These are phyloP conservation scores for Mycena latifolia DNA, from an alignment of 768 basidiomycete genomes.

Conservation along the genomic window DNA sequence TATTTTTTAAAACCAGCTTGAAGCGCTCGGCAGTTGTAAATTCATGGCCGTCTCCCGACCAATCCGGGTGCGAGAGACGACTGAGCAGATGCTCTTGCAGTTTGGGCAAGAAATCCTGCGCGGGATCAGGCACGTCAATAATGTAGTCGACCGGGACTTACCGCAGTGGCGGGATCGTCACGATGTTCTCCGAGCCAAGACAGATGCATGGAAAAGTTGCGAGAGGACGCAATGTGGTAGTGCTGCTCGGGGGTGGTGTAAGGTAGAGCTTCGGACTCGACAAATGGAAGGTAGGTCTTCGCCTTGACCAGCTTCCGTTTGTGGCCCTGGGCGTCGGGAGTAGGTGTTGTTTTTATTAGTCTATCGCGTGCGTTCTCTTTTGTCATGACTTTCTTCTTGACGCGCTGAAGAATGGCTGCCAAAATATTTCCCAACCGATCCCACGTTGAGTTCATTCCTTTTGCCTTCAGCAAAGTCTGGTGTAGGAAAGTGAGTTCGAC, in stretches of 20 bases:
- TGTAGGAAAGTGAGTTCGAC: background rate
- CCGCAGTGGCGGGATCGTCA: background rate
- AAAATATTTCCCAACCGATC: constrained; percentile 48
- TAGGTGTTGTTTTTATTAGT: background rate
- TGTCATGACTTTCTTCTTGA: constrained; percentile 45
- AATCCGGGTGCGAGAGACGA: constrained; percentile 33
- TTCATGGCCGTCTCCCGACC: constrained; percentile 31
- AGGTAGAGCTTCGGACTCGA: constrained; percentile 17
- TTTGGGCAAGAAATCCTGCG: constrained; percentile 42
- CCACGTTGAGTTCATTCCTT: constrained; percentile 48
- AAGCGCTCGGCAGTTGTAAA: constrained; percentile 29
- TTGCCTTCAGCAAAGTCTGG: constrained; percentile 39
- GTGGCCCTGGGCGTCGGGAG: background rate
- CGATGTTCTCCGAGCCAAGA: background rate
- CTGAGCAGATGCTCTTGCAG: constrained; percentile 47
- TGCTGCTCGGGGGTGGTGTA: constrained; percentile 17
- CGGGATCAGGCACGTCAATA: too few relatives aligned
- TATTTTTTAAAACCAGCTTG: constrained; percentile 37
- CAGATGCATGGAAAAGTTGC: background rate
- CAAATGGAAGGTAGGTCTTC: background rate
- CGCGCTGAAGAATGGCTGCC: constrained; percentile 40
- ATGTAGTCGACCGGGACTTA: too few relatives aligned
- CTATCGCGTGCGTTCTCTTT: too few relatives aligned
- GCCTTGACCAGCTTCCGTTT: background rate
- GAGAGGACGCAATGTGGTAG: constrained; percentile 22